Evolutionary conservation across 352 stramenopile species (phyloP).

Genomic region (Aphanomyces invadans): DNA sequence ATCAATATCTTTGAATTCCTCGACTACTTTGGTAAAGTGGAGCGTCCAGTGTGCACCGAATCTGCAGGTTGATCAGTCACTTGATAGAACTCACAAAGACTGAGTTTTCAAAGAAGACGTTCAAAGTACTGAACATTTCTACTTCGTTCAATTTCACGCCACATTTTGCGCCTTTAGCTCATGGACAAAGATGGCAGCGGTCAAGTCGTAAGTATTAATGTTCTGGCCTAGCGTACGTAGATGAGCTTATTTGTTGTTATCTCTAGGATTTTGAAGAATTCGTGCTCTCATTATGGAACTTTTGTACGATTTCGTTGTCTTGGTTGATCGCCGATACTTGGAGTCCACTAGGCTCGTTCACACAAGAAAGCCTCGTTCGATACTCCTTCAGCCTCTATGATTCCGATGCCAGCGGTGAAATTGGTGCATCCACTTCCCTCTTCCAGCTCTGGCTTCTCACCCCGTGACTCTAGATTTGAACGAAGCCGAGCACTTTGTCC

Average conservation of each 20-base stretch:
- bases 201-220: constrained; percentile 30
- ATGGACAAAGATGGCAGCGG: constrained; percentile 63
- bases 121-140: constrained; percentile 30
- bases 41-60: too few relatives aligned
- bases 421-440: constrained; percentile 26
- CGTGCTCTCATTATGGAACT: constrained; percentile 69
- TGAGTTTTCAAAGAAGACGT: constrained; percentile 62
- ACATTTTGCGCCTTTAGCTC: too few relatives aligned
- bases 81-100: constrained; percentile 43
- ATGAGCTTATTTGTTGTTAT: neutral
- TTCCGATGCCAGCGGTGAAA: constrained; percentile 54
- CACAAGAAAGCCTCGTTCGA: constrained; percentile 42
- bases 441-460: too few relatives aligned
- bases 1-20: constrained; percentile 69
- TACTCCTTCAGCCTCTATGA: constrained; percentile 76
- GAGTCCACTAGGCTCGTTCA: constrained; percentile 58
- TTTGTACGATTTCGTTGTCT: constrained; percentile 31
- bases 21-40: constrained; percentile 56
- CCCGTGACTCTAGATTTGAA: constrained; percentile 29
- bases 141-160: too few relatives aligned
- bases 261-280: constrained; percentile 59
- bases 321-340: neutral
- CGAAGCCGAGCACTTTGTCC: constrained; percentile 42
- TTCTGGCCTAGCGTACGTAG: neutral
- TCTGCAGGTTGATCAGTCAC: too few relatives aligned